Base-by-base conservation (phyloP, 2,329 filamentous ascomycete genomes). In the Colletotrichum kahawae region DNA sequence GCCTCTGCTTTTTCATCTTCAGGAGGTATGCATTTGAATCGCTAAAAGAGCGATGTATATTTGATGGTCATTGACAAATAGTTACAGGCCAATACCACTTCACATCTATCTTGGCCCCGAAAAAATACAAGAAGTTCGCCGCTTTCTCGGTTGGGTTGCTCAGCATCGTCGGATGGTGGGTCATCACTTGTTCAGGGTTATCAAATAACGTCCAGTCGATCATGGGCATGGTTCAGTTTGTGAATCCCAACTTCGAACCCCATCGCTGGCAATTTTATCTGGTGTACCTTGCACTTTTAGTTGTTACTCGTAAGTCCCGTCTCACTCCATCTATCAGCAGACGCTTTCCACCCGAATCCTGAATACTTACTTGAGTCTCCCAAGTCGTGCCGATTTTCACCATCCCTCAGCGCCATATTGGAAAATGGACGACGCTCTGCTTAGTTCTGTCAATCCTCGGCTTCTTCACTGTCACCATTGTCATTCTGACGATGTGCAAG, bases 171-270 rank as follows among this genome's bases (percentile, higher is more conserved):
- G 77, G 72, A 3, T 78, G 77, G 77, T 76, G 70, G 71, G 71
- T 78, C 4, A 76, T 78, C 12, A 78, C 77, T 12, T 78, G 77
- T 69, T 78, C 77, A 6, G 77, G 77, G 13, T 72, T 78, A 27
- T 78, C 77, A 18, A 75, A 75, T 31, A 74, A 73, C 10, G 76
- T 76, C 7, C 71, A 75, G 54, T 76, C 56, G n/a, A 78, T 77
- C 60, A 71, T 77, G 6, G 77, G 77, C 16, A 78, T 78, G 67
- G 60, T 74, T 34, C 18, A 66, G 6, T 78, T 78, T 31, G 51
- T 62, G 7, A 65, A 77, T 10, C 77, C 77, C 1, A 65, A 67
- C 21, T 78, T 60, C 27, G 62, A 71, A 14, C 31, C 77, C 2
- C 63, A 76, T 31, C 43, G 76, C 56, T 78, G 77, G 77, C 77